Base-by-base conservation (phyloP, 1,284 basidiomycete species). In the Cerioporus squamosus region DNA sequence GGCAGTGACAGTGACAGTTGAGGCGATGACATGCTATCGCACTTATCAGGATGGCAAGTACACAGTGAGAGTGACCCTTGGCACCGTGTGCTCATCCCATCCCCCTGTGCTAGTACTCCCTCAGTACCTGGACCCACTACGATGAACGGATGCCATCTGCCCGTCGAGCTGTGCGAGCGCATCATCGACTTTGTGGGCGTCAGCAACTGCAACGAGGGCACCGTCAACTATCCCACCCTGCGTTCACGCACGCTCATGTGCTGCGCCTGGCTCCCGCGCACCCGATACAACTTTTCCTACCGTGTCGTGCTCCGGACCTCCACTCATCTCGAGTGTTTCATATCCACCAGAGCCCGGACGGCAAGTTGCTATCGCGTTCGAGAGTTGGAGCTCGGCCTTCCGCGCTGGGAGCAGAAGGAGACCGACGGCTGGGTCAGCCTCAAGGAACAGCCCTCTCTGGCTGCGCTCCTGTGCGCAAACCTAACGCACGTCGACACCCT, bases 211-310 rank as follows among this genome's bases (percentile, higher is more conserved):
- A 12, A 14, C 10, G 31, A 14, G 20, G 17, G 33, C 20, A 22
- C 12, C 33, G 20, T 49, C 20, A 72, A 77, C 58, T 55, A 36
- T n/a, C 39, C 47, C 12, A 58, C 69, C 14, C 71, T 77, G 47
- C 61, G 61, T 52, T 51, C 69, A 0, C 75, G 74, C 61, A 69
- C 68, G 42, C 65, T 75, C 17, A 71, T 72, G 17, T 75, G 70
- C 64, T 70, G 68, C 51, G 54, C 65, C 5, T 77, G 74, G 73
- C 61, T 71, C 33, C 69, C 70, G 4, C 55, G 72, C 22, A 61
- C 72, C 24, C 70, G 72, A 5, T 70, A 66, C 50, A 71, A 74
- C 61, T 64, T 76, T 47, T 76, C 75, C 47, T 23, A 38, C 15
- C 47, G 47, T 18, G 47, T 49, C 36, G 31, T 39, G 18, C 31